phyloP scores from a whole-genome alignment of 2,329 filamentous ascomycete species.

The Tolypocladium tropicale region DNA sequence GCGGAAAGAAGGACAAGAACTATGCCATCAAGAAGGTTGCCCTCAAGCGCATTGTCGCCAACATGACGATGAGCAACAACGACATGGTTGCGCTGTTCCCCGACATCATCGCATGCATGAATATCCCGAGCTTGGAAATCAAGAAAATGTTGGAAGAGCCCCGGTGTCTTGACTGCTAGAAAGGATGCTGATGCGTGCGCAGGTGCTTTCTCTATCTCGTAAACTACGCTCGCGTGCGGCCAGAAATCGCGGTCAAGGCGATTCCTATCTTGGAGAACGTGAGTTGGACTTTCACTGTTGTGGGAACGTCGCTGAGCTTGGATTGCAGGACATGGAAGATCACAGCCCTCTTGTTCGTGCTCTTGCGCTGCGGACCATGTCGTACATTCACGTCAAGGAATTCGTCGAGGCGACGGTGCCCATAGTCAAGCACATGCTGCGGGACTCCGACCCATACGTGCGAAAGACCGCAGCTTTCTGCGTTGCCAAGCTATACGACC shows the following conservation, averaged over 20 bases:
- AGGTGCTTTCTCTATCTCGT: conserved; percentile 98
- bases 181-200: conserved; percentile 2
- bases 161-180: conserved; percentile 13
- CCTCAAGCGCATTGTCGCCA: conserved; percentile 98
- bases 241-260: conserved; percentile 87
- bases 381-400: conserved; percentile 92
- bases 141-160: conserved; percentile 87
- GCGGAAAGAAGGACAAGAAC: conserved; percentile 97
- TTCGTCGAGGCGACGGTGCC: conserved; percentile 87
- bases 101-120: conserved; percentile 92
- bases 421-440: conserved; percentile 71
- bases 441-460: conserved; percentile 87
- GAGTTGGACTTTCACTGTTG: conserved; percentile 15
- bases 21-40: conserved; percentile 92
- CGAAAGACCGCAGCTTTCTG: conserved; percentile 95
- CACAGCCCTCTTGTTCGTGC: conserved; percentile 86
- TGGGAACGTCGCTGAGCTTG: conserved; percentile 7
- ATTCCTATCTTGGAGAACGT: conserved; percentile 78
- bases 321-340: conserved; percentile 79
- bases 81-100: conserved; percentile 98
- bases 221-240: conserved; percentile 91
- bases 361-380: conserved; percentile 86
- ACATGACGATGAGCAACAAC: conserved; percentile 99
- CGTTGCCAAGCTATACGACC: conserved; percentile 95
- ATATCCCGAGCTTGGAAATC: conserved; percentile 87